Percentiles rank a stretch among this genome's conserved stretches.
Conservation (phyloP, 2,329 filamentous ascomycete species). For the Fusarium aywerte region DNA sequence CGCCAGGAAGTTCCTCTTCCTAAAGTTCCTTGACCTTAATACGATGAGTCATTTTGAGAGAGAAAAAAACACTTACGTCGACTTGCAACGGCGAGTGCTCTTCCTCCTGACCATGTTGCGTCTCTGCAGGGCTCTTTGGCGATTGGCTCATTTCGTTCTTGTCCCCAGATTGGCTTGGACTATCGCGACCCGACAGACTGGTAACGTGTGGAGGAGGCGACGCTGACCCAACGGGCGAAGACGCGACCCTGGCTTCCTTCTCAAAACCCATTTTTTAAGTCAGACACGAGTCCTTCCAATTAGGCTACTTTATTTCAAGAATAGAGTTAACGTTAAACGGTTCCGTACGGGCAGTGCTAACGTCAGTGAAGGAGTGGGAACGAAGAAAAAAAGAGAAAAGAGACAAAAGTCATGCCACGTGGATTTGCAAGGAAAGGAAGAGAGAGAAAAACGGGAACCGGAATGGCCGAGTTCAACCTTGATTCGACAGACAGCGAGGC, state of each 20-base stretch:
- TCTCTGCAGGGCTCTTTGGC: not conserved
- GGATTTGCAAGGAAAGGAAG: not conserved
- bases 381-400: not conserved
- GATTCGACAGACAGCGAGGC: not conserved
- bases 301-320: not conserved
- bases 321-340: not conserved
- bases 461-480: not conserved
- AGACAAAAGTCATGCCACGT: not conserved
- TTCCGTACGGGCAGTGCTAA: not conserved
- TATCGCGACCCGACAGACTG: constrained; percentile 15
- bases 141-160: not conserved
- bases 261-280: constrained; percentile 4
- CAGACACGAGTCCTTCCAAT: not conserved
- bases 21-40: not conserved
- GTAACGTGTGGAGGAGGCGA: constrained; percentile 14
- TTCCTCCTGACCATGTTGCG: not conserved
- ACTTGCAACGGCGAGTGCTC: constrained; percentile 30
- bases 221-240: not conserved
- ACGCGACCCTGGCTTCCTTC: not conserved
- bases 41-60: not conserved
- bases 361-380: not conserved
- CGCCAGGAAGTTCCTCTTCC: constrained; percentile 37
- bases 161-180: not conserved
- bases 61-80: constrained; percentile 15
- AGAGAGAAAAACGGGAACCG: not conserved